Evolutionary conservation across 2,329 filamentous ascomycete species (phyloP).

Genomic region (Phoma sp.): DNA sequence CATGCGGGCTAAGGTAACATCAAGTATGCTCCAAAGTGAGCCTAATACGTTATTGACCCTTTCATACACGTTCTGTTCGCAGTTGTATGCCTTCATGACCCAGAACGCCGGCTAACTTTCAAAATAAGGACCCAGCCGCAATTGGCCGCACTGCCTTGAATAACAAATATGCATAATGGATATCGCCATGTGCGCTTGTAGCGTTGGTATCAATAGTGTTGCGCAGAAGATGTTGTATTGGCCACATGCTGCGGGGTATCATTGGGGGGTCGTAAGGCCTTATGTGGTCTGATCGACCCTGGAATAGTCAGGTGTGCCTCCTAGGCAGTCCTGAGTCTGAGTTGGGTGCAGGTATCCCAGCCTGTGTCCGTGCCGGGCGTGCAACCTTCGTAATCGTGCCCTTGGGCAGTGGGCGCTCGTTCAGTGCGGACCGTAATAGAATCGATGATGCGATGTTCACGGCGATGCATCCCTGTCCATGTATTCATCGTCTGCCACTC

Average conservation of each 20-base stretch:
- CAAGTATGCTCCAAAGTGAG: not conserved
- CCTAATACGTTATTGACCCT: not conserved
- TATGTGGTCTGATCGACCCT: not conserved
- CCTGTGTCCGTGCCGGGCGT: not conserved
- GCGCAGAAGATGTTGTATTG: not conserved
- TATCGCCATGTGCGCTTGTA: constrained; percentile 6
- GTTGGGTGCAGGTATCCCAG: not conserved
- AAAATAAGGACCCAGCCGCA: not conserved
- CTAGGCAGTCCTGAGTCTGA: not conserved
- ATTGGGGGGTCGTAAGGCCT: constrained; percentile 8
- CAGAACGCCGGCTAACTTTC: constrained; percentile 14
- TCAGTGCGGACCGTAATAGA: not conserved
- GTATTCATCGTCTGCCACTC: constrained; percentile 38
- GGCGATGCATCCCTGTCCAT: constrained; percentile 26
- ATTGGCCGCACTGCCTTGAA: not conserved
- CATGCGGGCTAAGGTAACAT: not conserved
- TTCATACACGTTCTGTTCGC: not conserved
- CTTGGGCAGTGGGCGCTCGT: too few species aligned
- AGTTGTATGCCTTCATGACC: not conserved
- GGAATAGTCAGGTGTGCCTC: not conserved
- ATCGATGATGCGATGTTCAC: constrained; percentile 13
- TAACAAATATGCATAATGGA: not conserved
- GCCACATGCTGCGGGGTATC: constrained; percentile 15
- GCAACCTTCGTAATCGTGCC: not conserved
- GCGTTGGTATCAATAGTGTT: constrained; percentile 10